These are phyloP conservation scores for Cutaneotrichosporon mucoides DNA, from an alignment of 1,284 basidiomycete species.

Conservation along the genomic window DNA sequence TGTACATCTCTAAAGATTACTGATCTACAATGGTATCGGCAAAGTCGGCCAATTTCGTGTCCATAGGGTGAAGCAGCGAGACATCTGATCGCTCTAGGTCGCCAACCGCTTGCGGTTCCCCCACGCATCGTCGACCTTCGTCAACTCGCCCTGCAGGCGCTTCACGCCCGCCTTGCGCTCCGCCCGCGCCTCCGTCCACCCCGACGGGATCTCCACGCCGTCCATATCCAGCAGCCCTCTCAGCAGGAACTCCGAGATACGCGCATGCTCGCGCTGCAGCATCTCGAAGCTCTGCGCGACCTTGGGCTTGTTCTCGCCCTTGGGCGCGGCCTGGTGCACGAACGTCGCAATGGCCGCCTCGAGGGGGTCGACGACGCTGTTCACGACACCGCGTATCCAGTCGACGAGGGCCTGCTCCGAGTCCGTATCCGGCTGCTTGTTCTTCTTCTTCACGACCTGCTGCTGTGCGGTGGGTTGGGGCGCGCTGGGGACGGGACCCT, in stretches of 20 bases:
- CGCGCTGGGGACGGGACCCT: constrained; percentile 30
- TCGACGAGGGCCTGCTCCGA: constrained; percentile 41
- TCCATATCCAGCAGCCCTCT: constrained; percentile 52
- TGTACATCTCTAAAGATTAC: background rate
- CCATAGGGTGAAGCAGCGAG: too few species aligned
- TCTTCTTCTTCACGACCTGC: constrained; percentile 37
- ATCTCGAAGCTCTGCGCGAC: constrained; percentile 37
- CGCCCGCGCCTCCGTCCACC: constrained; percentile 49
- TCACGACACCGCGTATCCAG: constrained; percentile 39
- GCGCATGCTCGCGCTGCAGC: constrained; percentile 47
- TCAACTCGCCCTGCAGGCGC: constrained; percentile 49
- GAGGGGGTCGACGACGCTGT: constrained; percentile 31
- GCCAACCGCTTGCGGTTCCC: constrained; percentile 45
- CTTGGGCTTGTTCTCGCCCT: constrained; percentile 33
- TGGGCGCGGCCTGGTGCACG: constrained; percentile 29
- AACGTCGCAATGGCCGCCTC: constrained; percentile 36
- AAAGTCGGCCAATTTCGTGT: too few species aligned
- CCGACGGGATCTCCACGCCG: constrained; percentile 48
- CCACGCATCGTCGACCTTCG: constrained; percentile 50
- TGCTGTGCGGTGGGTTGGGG: constrained; percentile 8
- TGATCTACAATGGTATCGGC: background rate
- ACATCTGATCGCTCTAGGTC: constrained; percentile 11
- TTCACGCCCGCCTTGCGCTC: constrained; percentile 52
- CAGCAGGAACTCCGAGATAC: constrained; percentile 49
- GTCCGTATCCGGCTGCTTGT: constrained; percentile 45